phyloP scores from a whole-genome alignment of 805 yeast genomes.

The Candida qinlingensis region DNA sequence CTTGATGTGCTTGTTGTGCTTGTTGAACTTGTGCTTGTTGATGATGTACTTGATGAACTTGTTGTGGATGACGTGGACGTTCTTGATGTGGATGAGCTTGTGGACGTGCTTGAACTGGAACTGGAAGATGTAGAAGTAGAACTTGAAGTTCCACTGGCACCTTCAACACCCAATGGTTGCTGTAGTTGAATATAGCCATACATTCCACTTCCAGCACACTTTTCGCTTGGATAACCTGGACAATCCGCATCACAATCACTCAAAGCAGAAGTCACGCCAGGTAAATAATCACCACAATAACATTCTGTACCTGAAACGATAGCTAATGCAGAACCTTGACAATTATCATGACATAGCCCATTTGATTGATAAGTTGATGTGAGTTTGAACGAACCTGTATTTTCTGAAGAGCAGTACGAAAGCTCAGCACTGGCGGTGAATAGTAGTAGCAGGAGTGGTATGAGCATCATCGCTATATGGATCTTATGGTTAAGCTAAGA shows the following conservation, averaged over 20 bases:
- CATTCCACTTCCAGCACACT: constrained; percentile 35
- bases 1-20: constrained; percentile 15
- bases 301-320: constrained; percentile 34
- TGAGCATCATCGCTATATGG: no score
- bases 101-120: constrained; percentile 22
- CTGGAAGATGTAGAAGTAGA: constrained; percentile 15
- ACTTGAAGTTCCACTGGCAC: constrained; percentile 10
- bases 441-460: no score
- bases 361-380: constrained; percentile 30
- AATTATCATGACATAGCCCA: constrained; percentile 37
- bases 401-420: constrained; percentile 16
- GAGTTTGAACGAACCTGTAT: constrained; percentile 10
- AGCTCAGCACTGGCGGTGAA: not conserved
- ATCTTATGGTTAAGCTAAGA: no score
- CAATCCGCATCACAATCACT: constrained; percentile 31
- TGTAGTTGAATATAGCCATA: constrained; percentile 36
- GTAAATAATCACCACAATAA: constrained; percentile 39
- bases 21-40: constrained; percentile 1
- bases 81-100: constrained; percentile 11
- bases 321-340: constrained; percentile 33
- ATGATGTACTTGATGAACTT: constrained; percentile 4
- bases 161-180: constrained; percentile 5
- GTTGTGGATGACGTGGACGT: constrained; percentile 9
- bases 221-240: constrained; percentile 36
- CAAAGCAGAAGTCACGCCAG: constrained; percentile 26